A percentile compares a stretch with the other conserved stretches of the same genome.
Conservation (phyloP, 176 grass and related monocot species). For the Musa acuminata region DNA sequence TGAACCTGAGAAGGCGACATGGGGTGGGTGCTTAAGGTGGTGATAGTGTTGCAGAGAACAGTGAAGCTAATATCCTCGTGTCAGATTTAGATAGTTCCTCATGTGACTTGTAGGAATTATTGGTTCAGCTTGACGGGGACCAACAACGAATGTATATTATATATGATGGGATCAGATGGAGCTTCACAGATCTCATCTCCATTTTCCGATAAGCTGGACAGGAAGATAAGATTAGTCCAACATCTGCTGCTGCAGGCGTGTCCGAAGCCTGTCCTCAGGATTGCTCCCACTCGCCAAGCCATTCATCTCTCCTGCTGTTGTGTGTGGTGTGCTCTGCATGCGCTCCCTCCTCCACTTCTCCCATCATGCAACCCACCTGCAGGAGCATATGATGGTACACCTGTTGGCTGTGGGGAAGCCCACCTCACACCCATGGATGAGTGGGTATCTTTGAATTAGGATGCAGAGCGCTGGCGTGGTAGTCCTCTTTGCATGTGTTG, state of each 20-base stretch:
- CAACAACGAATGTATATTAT: neutral
- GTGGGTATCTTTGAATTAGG: neutral
- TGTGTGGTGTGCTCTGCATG: neutral
- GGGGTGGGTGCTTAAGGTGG: no score
- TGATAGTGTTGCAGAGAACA: no score
- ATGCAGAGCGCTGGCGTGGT: neutral
- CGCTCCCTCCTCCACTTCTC: neutral
- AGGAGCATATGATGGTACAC: slow-evolving; percentile 2
- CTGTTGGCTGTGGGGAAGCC: neutral
- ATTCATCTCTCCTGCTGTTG: neutral
- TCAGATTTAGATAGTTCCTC: neutral
- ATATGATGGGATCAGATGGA: neutral
- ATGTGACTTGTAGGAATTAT: neutral
- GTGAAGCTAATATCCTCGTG: neutral
- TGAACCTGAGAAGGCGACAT: no score
- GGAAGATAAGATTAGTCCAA: neutral
- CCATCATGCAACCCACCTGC: slow-evolving; percentile 1
- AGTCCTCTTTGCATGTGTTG: neutral
- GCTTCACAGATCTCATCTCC: neutral
- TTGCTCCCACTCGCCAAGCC: neutral
- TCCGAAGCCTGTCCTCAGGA: neutral
- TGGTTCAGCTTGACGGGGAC: neutral
- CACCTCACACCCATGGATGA: neutral
- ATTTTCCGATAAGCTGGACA: neutral
- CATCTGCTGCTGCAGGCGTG: neutral